Evolutionary conservation across 495 filamentous ascomycete species (phyloP).

Genomic region (Glonium stellatum): DNA sequence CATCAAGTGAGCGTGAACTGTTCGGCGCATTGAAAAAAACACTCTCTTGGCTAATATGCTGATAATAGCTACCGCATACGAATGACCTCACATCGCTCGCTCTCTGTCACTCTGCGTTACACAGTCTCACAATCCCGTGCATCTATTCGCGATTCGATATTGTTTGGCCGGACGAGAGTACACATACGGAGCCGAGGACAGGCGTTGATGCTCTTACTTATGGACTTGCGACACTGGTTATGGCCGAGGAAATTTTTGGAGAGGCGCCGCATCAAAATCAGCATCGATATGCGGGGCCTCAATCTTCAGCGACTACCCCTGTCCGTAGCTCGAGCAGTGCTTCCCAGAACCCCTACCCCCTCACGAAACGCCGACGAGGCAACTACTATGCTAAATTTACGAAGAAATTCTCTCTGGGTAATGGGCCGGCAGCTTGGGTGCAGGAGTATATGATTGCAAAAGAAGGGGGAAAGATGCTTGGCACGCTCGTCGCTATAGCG

Average conservation of each 20-base stretch:
- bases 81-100: slow-evolving; percentile 83
- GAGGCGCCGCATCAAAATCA: slow-evolving; percentile 35
- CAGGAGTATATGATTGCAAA: slow-evolving; percentile 82
- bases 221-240: slow-evolving; percentile 77
- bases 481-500: slow-evolving; percentile 80
- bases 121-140: slow-evolving; percentile 69
- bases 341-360: slow-evolving; percentile 18
- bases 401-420: slow-evolving; percentile 83
- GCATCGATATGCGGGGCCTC: slow-evolving; percentile 20
- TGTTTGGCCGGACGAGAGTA: slow-evolving; percentile 75
- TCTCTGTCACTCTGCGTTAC: slow-evolving; percentile 76
- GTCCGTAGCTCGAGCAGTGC: slow-evolving; percentile 4
- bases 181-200: slow-evolving; percentile 56
- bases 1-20: slow-evolving; percentile 59
- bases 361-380: slow-evolving; percentile 44
- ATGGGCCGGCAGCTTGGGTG: slow-evolving; percentile 77
- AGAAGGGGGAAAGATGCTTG: slow-evolving; percentile 89
- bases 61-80: slow-evolving; percentile 67
- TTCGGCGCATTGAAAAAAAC: background rate
- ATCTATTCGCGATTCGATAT: slow-evolving; percentile 95
- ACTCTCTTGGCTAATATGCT: background rate
- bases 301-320: slow-evolving; percentile 26
- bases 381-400: slow-evolving; percentile 83
- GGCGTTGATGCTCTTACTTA: slow-evolving; percentile 90
- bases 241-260: slow-evolving; percentile 67